Percentiles rank a stretch among this genome's conserved stretches.
phyloP scores from a whole-genome alignment of 768 basidiomycete genomes.

The Clathrus columnatus region DNA sequence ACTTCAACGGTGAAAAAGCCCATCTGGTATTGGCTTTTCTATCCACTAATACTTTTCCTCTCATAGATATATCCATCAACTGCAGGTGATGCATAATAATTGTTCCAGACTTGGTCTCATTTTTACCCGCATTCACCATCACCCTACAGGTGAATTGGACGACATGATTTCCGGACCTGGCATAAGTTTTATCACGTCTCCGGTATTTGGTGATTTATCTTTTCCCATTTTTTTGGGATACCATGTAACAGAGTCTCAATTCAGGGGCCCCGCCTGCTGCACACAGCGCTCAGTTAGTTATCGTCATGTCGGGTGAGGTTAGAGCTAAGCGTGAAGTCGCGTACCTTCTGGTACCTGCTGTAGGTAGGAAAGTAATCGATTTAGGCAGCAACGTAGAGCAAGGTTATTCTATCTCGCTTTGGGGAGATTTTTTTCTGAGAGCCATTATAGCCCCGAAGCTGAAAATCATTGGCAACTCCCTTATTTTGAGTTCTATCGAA shows the following conservation, averaged over 20 bases:
- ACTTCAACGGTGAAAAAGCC: constrained; percentile 62
- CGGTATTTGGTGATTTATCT: constrained; percentile 53
- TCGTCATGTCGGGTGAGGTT: constrained; percentile 74
- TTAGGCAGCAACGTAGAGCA: constrained; percentile 82
- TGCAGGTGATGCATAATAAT: constrained; percentile 28
- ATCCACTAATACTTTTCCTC: constrained; percentile 1
- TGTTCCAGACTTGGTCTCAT: not conserved
- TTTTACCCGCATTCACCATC: not conserved
- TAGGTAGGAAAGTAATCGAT: constrained; percentile 71
- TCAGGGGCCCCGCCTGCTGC: constrained; percentile 51
- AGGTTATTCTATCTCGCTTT: constrained; percentile 30
- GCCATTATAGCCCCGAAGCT: constrained; percentile 46
- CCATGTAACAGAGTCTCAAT: not conserved
- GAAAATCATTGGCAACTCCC: constrained; percentile 74
- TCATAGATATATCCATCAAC: constrained; percentile 46
- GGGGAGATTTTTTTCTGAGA: not conserved
- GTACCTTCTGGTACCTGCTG: constrained; percentile 68
- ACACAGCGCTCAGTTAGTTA: constrained; percentile 52
- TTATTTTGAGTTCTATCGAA: constrained; percentile 71
- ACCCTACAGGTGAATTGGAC: constrained; percentile 57
- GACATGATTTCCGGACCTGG: constrained; percentile 49
- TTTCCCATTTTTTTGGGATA: not conserved
- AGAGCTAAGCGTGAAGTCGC: constrained; percentile 76
- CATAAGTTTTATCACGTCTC: constrained; percentile 61
- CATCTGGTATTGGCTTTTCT: not conserved